phyloP scores from a whole-genome alignment of 331 rosid genomes.

The Cydonia oblonga region DNA sequence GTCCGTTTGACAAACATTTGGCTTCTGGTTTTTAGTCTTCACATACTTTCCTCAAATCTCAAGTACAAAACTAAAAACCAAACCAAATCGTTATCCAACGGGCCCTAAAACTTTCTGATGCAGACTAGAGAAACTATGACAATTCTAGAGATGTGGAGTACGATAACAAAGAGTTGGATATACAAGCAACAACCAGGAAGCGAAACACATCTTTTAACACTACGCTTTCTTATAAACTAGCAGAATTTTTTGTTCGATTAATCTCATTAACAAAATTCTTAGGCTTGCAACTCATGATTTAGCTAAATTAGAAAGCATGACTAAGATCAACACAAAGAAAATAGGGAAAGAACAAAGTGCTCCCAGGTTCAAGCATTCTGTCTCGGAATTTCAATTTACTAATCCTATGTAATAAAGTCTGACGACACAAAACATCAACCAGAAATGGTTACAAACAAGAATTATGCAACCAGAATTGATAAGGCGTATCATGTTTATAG shows the following conservation, averaged over 20 bases:
- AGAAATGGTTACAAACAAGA: background rate
- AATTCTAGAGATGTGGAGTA: background rate
- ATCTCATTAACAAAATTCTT: background rate
- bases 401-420: background rate
- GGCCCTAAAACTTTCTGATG: background rate
- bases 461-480: background rate
- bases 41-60: background rate
- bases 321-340: no score
- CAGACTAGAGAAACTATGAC: background rate
- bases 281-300: background rate
- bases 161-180: background rate
- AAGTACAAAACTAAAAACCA: background rate
- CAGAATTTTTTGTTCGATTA: background rate
- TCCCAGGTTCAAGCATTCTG: background rate
- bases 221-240: background rate
- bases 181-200: background rate
- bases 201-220: background rate
- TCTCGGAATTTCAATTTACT: background rate
- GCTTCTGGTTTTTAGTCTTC: no score
- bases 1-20: no score
- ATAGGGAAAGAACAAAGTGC: background rate
- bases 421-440: background rate
- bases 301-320: background rate
- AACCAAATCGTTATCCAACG: background rate
- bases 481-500: slow-evolving; percentile 6